phyloP scores from a whole-genome alignment of 345 rosid species.

The Pistacia vera region DNA sequence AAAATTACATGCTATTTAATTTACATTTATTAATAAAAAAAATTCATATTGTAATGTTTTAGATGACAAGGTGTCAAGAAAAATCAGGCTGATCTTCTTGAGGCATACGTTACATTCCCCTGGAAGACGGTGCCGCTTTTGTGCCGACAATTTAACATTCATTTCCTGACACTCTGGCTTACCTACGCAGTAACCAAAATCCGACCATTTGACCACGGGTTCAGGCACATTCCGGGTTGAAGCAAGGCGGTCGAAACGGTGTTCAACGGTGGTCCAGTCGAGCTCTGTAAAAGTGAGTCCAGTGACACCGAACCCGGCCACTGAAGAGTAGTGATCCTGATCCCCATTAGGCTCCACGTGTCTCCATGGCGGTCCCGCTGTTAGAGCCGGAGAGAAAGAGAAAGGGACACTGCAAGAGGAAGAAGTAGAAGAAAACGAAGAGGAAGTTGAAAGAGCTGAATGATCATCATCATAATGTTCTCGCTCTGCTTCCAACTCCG shows the following conservation, averaged over 20 bases:
- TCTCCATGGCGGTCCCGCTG: neutral
- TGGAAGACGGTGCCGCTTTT: neutral
- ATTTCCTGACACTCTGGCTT: neutral
- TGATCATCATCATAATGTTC: neutral
- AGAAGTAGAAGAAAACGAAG: slow-evolving; percentile 28
- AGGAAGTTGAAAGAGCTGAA: slow-evolving; percentile 18
- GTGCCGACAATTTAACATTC: too few species aligned
- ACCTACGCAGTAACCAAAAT: slow-evolving; percentile 54
- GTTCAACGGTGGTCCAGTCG: slow-evolving; percentile 44
- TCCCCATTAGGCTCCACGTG: neutral
- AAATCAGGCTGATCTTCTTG: neutral
- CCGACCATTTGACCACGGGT: slow-evolving; percentile 40
- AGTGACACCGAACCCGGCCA: slow-evolving; percentile 3
- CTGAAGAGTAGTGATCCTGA: neutral
- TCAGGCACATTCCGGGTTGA: slow-evolving; percentile 17
- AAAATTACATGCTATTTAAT: neutral
- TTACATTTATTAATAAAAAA: too few species aligned
- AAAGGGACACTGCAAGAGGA: slow-evolving; percentile 19
- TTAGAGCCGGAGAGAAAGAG: slow-evolving; percentile 13
- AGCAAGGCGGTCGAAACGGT: slow-evolving; percentile 42
- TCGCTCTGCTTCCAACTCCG: neutral
- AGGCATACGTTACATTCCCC: neutral
- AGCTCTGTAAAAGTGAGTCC: slow-evolving; percentile 38
- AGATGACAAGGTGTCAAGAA: neutral
- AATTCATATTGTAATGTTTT: too few species aligned